Percentiles rank a stretch among this genome's conserved stretches.
These are phyloP conservation scores for Furcasterigmium sp. DNA, from an alignment of 2,329 filamentous ascomycete genomes.

Conservation along the genomic window DNA sequence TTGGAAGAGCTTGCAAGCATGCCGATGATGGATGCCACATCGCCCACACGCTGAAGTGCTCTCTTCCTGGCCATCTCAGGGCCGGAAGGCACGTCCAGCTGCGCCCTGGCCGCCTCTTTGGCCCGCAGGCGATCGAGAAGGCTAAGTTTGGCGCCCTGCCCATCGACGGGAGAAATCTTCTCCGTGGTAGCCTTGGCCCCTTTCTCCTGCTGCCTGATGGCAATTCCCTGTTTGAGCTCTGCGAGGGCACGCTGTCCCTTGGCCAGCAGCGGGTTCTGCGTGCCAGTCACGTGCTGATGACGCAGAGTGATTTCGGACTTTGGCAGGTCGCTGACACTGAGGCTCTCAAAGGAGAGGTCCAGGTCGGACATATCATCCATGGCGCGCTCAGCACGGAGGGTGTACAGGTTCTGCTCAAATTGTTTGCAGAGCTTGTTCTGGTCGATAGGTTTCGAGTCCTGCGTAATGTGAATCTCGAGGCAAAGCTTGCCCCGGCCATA, in stretches of 20 bases:
- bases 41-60: constrained; percentile 62
- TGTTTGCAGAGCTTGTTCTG: constrained; percentile 47
- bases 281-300: constrained; percentile 35
- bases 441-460: constrained; percentile 33
- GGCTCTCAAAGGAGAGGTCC: constrained; percentile 42
- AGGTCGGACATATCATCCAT: constrained; percentile 23
- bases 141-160: constrained; percentile 51
- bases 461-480: constrained; percentile 45
- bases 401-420: constrained; percentile 48
- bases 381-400: constrained; percentile 33
- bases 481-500: constrained; percentile 53
- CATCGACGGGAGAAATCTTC: constrained; percentile 4
- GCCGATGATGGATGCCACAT: constrained; percentile 62
- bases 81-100: constrained; percentile 34
- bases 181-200: constrained; percentile 24
- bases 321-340: constrained; percentile 38
- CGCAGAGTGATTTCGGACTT: constrained; percentile 47
- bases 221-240: constrained; percentile 61
- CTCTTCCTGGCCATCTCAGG: constrained; percentile 55
- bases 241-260: constrained; percentile 67
- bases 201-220: constrained; percentile 43
- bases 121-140: constrained; percentile 71
- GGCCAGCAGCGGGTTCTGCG: constrained; percentile 51
- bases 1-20: constrained; percentile 54
- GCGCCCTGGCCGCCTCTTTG: constrained; percentile 55